Evolutionary conservation across 2,329 filamentous ascomycete genomes (phyloP), one percentile per base, ranked within the genome.

Genomic region (Nannizziopsis arthrosporioides): DNA sequence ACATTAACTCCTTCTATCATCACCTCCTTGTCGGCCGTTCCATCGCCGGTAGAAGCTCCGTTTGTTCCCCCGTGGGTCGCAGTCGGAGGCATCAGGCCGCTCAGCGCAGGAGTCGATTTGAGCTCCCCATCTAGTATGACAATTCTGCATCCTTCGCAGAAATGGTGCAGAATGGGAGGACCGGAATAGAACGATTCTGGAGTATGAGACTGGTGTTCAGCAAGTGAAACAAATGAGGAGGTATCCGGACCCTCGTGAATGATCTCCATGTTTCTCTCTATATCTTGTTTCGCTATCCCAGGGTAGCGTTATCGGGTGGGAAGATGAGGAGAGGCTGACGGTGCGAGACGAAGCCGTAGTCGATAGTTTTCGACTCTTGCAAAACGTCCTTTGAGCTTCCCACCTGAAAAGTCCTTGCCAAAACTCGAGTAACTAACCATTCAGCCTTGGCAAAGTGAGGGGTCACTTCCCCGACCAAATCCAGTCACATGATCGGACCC

Each of bases 121-220:
- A 71, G 56, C 32, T 73, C 70, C 36, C 58, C 57, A 48, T 70
- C 65, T 3, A 67, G 56, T 42, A 71, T 58, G 7, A 69, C 62
- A 7, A 73, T 55, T 50, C 70, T 70, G 57, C 68, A 70, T 56
- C 61, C 57, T 49, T 67, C 60, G 55, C 67, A 68, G 53, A 68
- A 65, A 57, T 72, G 68, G 62, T 73, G 63, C 12, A 73, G 65
- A 44, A 73, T 63, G 38, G 70, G 62, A 3, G 68, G 68, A 14
- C 68, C 68, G 44, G 60, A 59, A 59, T 71, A 66, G 62, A 73
- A 73, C 8, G 70, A 72, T 41, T 61, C 61, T 11, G 70, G 70
- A 8, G 70, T 73, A 45, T 64, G 63, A 40, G 70, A 70, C 51
- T 73, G 70, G 57, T 72, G 69, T 48, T 69, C 64, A 9, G 63